phyloP scores from a whole-genome alignment of 1,284 basidiomycete species.

The Phellopilus nigrolimitatus region DNA sequence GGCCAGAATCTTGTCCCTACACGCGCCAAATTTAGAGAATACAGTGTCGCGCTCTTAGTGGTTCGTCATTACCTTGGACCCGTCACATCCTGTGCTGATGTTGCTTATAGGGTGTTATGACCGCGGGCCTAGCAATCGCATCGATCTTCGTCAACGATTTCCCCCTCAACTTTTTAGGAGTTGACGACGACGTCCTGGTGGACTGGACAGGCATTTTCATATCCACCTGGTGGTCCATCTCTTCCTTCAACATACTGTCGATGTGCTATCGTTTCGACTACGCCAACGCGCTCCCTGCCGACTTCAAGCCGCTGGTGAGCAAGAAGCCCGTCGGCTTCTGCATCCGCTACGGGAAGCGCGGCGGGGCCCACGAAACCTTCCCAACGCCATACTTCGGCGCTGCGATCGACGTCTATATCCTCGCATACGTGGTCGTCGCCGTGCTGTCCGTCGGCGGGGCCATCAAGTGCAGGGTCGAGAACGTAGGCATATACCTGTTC shows the following conservation, averaged over 20 bases:
- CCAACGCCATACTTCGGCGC: background rate
- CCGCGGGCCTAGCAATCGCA: too few relatives aligned
- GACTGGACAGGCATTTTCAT: background rate
- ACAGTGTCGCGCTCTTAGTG: too few relatives aligned
- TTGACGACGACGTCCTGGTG: background rate
- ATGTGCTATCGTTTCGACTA: constrained; percentile 2
- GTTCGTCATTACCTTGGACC: too few relatives aligned
- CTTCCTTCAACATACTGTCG: background rate
- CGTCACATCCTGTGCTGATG: too few relatives aligned
- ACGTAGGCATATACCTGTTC: background rate
- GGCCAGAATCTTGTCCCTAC: too few relatives aligned
- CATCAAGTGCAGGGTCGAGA: background rate
- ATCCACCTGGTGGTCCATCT: background rate
- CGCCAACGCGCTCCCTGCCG: background rate
- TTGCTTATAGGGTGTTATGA: too few relatives aligned
- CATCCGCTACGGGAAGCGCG: background rate
- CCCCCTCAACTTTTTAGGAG: background rate
- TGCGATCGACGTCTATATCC: background rate
- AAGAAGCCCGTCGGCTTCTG: background rate
- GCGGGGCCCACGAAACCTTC: background rate
- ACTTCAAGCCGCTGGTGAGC: background rate
- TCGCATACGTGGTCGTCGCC: background rate
- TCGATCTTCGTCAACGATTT: too few relatives aligned
- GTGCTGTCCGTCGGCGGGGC: background rate
- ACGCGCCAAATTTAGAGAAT: too few relatives aligned